Evolutionary conservation across 2,329 filamentous ascomycete species (phyloP).

Genomic region (Parascedosporium putredinis): DNA sequence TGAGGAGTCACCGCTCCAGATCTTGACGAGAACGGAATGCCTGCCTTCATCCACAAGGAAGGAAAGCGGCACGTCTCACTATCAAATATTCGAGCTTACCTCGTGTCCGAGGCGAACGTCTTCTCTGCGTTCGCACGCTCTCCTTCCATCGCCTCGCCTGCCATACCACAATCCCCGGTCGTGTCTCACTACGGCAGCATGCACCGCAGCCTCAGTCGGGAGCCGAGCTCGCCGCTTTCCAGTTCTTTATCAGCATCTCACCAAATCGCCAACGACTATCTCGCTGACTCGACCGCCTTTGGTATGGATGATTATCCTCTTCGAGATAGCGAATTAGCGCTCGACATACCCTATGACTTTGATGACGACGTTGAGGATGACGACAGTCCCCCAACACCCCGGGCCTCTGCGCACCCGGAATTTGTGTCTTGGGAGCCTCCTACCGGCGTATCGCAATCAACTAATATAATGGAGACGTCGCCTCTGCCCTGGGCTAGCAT

Average conservation of each 20-base stretch:
- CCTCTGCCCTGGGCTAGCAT: constrained; percentile 4
- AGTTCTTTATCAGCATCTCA: not conserved
- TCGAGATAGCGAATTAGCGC: constrained; percentile 45
- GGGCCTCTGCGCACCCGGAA: constrained; percentile 37
- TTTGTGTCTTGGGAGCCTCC: constrained; percentile 11
- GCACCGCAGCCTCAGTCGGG: not conserved
- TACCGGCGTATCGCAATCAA: not conserved
- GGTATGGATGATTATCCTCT: constrained; percentile 21
- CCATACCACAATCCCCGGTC: constrained; percentile 34
- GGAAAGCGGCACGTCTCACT: constrained; percentile 57
- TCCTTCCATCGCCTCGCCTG: constrained; percentile 41
- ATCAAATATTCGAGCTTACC: constrained; percentile 50
- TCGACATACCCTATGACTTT: constrained; percentile 46
- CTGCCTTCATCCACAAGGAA: constrained; percentile 38
- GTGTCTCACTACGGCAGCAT: constrained; percentile 5
- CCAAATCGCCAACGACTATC: constrained; percentile 14
- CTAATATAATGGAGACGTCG: not conserved
- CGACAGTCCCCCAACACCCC: constrained; percentile 37
- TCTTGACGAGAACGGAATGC: constrained; percentile 18
- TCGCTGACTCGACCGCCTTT: constrained; percentile 23
- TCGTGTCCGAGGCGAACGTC: constrained; percentile 58
- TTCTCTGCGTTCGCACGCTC: constrained; percentile 44
- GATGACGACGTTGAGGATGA: constrained; percentile 25
- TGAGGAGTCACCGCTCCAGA: constrained; percentile 46
- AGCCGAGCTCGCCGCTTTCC: not conserved